Evolutionary conservation across 306 rosid species (phyloP).

Genomic region (Arachis hypogaea): DNA sequence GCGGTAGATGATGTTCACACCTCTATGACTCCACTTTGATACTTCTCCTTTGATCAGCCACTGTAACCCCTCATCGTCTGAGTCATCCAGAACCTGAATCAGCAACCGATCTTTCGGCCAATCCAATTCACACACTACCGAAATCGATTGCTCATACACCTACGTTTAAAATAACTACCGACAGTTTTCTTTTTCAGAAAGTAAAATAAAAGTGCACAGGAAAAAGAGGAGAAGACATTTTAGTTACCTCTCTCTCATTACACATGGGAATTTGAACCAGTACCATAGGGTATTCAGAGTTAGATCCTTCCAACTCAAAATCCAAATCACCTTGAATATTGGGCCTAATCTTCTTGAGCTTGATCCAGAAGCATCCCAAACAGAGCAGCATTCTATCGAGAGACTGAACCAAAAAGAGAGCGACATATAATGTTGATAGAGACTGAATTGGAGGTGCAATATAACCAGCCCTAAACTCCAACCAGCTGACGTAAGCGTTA

Average conservation of each 20-base stretch:
- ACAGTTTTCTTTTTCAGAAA: not conserved
- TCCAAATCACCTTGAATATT: slow-evolving; percentile 31
- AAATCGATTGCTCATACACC: slow-evolving; percentile 81
- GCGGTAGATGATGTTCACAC: slow-evolving; percentile 64
- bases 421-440: slow-evolving; percentile 57
- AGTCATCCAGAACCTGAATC: slow-evolving; percentile 77
- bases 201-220: not conserved
- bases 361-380: slow-evolving; percentile 81
- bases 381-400: slow-evolving; percentile 66
- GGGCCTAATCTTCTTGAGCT: slow-evolving; percentile 68
- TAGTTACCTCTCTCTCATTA: slow-evolving; percentile 73
- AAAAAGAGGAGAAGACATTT: slow-evolving; percentile 13
- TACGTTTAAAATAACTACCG: slow-evolving; percentile 39
- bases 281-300: slow-evolving; percentile 58
- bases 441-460: slow-evolving; percentile 65
- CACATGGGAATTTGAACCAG: slow-evolving; percentile 90
- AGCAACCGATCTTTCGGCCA: slow-evolving; percentile 72
- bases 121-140: slow-evolving; percentile 72
- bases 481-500: slow-evolving; percentile 58
- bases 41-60: slow-evolving; percentile 72
- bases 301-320: slow-evolving; percentile 57
- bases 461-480: slow-evolving; percentile 60
- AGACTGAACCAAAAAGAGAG: slow-evolving; percentile 70
- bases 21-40: slow-evolving; percentile 64
- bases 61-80: slow-evolving; percentile 70